Evolutionary conservation across 169 alveolate species (phyloP).

Genomic region (Cryptosporidium ubiquitum): DNA sequence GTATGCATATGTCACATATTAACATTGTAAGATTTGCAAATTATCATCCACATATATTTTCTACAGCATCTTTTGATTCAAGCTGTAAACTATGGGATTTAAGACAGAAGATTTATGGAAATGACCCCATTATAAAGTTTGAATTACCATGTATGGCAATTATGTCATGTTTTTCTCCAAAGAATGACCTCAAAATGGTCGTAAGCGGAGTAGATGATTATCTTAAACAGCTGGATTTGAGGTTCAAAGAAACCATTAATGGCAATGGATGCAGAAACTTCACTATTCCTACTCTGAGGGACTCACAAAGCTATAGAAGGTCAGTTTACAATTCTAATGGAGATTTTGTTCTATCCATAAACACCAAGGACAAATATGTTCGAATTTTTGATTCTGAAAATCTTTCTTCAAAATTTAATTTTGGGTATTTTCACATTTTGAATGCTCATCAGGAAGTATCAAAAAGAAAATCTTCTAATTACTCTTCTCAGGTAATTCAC

Average conservation of each 20-base stretch:
- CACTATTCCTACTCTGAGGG: slow-evolving; percentile 17
- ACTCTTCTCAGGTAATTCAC: neutral
- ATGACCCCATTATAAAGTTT: slow-evolving; percentile 70
- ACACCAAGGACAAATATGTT: slow-evolving; percentile 28
- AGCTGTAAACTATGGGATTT: slow-evolving; percentile 79
- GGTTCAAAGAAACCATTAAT: neutral
- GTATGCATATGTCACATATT: slow-evolving; percentile 76
- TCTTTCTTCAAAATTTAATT: neutral
- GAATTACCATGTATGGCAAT: slow-evolving; percentile 76
- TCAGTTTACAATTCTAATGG: slow-evolving; percentile 47
- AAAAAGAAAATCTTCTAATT: neutral
- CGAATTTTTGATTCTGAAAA: neutral
- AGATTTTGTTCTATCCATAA: neutral
- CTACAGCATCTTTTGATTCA: slow-evolving; percentile 78
- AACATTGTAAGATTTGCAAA: slow-evolving; percentile 78
- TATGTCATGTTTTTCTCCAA: slow-evolving; percentile 77
- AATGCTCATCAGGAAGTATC: neutral
- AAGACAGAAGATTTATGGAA: slow-evolving; percentile 75
- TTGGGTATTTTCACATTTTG: neutral
- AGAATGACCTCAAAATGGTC: slow-evolving; percentile 64
- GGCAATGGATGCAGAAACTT: neutral
- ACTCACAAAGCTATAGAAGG: slow-evolving; percentile 49
- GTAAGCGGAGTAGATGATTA: slow-evolving; percentile 60
- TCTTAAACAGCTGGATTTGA: slow-evolving; percentile 62
- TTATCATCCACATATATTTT: slow-evolving; percentile 76